A percentile compares a stretch with the other conserved stretches of the same genome.
These are phyloP conservation scores for Skeletonema grethae DNA, from an alignment of 108 stramenopile genomes.

Conservation along the genomic window DNA sequence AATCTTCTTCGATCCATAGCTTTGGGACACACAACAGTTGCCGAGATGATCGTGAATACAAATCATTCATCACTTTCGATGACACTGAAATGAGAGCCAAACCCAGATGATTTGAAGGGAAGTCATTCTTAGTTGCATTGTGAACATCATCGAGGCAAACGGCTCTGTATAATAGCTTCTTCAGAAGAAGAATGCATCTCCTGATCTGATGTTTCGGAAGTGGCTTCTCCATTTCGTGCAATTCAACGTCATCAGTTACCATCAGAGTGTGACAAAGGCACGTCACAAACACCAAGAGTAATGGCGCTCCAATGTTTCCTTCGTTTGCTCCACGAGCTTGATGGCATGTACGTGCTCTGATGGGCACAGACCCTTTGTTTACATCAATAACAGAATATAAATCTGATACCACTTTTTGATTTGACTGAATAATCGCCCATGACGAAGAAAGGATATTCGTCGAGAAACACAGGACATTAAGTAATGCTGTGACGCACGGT, in stretches of 20 bases:
- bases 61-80: conserved; percentile 68
- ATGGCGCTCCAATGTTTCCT: conserved; percentile 56
- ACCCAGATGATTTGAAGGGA: conserved; percentile 69
- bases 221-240: conserved; percentile 83
- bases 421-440: conserved; percentile 76
- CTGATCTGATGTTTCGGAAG: conserved; percentile 82
- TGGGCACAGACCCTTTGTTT: conserved; percentile 43
- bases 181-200: conserved; percentile 72
- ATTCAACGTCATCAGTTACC: conserved; percentile 88
- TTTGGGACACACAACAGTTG: conserved; percentile 82
- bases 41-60: conserved; percentile 84
- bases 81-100: conserved; percentile 65
- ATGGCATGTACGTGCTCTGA: conserved; percentile 29
- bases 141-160: conserved; percentile 67
- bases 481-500: conserved; percentile 59
- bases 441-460: conserved; percentile 55
- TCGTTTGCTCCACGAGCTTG: conserved; percentile 25
- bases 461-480: conserved; percentile 82
- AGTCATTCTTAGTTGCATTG: neutral
- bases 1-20: conserved; percentile 79
- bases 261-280: conserved; percentile 78
- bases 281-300: conserved; percentile 68
- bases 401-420: conserved; percentile 48
- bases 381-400: conserved; percentile 58
- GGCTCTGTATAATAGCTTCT: conserved; percentile 76